These are phyloP conservation scores for Hypoxylon trugodes DNA, from an alignment of 495 filamentous ascomycete genomes.

Conservation along the genomic window DNA sequence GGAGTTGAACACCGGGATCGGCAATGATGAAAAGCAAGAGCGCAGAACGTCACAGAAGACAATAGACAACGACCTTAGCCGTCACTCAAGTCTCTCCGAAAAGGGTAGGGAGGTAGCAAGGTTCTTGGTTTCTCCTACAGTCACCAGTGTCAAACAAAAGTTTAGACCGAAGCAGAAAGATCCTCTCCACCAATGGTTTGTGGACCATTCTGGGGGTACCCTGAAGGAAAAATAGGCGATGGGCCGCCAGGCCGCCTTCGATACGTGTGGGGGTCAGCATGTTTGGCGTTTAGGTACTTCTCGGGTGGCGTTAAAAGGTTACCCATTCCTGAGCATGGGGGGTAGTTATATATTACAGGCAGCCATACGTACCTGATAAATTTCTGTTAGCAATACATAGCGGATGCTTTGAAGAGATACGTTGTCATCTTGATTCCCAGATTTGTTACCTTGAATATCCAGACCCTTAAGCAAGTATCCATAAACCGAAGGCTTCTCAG, in stretches of 20 bases:
- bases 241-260: neutral
- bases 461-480: too few species aligned
- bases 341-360: too few species aligned
- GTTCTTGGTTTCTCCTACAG: neutral
- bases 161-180: conserved; percentile 23
- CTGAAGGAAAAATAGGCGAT: conserved; percentile 1
- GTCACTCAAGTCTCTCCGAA: neutral
- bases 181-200: conserved; percentile 36
- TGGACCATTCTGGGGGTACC: conserved; percentile 29
- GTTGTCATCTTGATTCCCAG: too few species aligned
- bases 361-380: too few species aligned
- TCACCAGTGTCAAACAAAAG: neutral
- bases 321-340: too few species aligned
- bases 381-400: too few species aligned
- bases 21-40: neutral
- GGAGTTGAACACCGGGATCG: neutral
- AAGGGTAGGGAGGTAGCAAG: conserved; percentile 2
- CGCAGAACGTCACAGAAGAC: neutral
- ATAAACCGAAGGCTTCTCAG: too few species aligned
- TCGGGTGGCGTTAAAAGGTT: too few species aligned
- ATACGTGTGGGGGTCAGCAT: neutral
- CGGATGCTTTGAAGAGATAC: neutral
- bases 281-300: neutral
- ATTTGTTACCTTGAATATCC: too few species aligned
- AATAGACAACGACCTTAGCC: neutral